Evolutionary conservation across 2,329 filamentous ascomycete species (phyloP).

Genomic region (Xylariaceae sp.): DNA sequence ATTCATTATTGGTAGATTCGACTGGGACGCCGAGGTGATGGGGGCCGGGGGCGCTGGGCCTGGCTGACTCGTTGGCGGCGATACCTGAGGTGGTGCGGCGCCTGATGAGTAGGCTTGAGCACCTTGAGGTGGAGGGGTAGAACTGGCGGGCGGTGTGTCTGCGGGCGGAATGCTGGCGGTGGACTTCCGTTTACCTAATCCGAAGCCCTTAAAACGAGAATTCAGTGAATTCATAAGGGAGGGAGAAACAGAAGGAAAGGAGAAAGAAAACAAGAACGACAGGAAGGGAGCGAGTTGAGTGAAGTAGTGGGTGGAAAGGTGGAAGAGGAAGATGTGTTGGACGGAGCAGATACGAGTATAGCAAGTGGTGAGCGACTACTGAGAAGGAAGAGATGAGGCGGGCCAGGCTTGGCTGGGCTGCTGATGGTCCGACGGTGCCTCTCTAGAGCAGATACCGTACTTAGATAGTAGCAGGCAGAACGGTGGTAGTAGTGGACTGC

Average conservation of each 20-base stretch:
- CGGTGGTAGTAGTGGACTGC: background rate
- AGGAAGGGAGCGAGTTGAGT: constrained; percentile 2
- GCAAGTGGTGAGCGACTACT: background rate
- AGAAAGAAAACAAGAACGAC: constrained; percentile 17
- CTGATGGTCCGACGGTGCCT: constrained; percentile 1
- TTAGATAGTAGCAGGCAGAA: background rate
- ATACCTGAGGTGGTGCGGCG: constrained; percentile 16
- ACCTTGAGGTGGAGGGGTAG: constrained; percentile 46
- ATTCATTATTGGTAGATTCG: constrained; percentile 57
- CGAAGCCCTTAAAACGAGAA: constrained; percentile 71
- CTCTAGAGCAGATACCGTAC: background rate
- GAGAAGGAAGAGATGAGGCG: constrained; percentile 7
- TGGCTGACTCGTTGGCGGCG: constrained; percentile 33
- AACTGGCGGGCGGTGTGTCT: constrained; percentile 36
- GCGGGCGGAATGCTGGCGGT: constrained; percentile 53
- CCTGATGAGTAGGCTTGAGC: constrained; percentile 40
- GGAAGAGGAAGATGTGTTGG: constrained; percentile 4
- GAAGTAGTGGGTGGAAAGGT: background rate
- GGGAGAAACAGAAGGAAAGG: constrained; percentile 21
- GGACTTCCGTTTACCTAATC: constrained; percentile 76
- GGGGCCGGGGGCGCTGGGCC: constrained; percentile 40
- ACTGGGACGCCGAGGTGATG: constrained; percentile 43
- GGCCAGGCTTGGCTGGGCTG: constrained; percentile 9
- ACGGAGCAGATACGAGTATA: background rate
- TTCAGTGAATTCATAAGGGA: constrained; percentile 72